Evolutionary conservation across 1,284 basidiomycete genomes (phyloP).

Genomic region (Tilletia walkeri): DNA sequence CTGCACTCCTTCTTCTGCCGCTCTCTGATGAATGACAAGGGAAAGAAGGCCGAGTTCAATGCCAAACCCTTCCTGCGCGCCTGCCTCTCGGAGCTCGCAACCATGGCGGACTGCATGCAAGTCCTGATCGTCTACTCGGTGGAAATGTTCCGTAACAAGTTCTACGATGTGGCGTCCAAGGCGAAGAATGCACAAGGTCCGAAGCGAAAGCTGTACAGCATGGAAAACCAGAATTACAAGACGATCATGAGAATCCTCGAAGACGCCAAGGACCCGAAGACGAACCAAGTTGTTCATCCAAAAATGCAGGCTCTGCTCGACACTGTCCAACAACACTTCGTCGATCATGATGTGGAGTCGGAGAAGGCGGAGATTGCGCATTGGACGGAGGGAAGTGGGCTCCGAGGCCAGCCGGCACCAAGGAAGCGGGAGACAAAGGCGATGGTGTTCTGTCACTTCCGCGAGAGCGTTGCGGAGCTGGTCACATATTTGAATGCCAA

Average conservation of each 20-base stretch:
- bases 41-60: constrained; percentile 24
- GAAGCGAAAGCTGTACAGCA: constrained; percentile 13
- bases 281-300: constrained; percentile 72
- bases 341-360: constrained; percentile 54
- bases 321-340: constrained; percentile 45
- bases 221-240: constrained; percentile 30
- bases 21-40: constrained; percentile 15
- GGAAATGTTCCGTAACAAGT: constrained; percentile 47
- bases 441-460: constrained; percentile 93
- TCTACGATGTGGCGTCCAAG: constrained; percentile 53
- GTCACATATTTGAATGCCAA: constrained; percentile 65
- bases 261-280: constrained; percentile 49
- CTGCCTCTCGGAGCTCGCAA: constrained; percentile 31
- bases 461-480: constrained; percentile 86
- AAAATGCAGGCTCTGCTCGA: constrained; percentile 78
- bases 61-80: constrained; percentile 30
- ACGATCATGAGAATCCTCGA: constrained; percentile 68
- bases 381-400: constrained; percentile 1
- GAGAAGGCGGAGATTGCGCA: constrained; percentile 68
- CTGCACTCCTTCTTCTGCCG: constrained; percentile 46
- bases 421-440: constrained; percentile 65
- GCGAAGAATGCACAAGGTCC: background rate
- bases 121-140: constrained; percentile 70
- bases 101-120: constrained; percentile 47
- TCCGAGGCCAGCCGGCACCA: constrained; percentile 15